Percentiles rank a stretch among this genome's conserved stretches.
These are phyloP conservation scores for Diaporthe ilicicola DNA, from an alignment of 2,329 filamentous ascomycete species.

Conservation along the genomic window DNA sequence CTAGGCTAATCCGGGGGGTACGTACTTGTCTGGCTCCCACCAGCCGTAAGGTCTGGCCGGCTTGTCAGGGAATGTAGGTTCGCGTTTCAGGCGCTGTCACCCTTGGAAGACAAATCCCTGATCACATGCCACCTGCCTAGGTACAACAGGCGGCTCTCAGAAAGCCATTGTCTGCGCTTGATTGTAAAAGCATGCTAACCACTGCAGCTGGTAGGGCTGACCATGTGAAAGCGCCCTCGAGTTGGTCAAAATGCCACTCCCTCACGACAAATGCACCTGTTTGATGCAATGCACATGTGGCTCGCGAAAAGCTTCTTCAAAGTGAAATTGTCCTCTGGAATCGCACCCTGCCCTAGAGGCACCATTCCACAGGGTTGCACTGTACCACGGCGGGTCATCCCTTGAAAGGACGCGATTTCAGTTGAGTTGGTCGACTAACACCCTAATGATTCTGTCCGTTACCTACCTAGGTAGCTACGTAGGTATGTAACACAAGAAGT, in stretches of 20 bases:
- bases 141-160: not conserved
- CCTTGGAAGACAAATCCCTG: not conserved
- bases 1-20: not conserved
- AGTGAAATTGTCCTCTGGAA: no score
- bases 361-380: no score
- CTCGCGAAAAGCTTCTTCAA: no score
- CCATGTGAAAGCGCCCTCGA: not conserved
- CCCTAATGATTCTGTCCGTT: no score
- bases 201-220: conserved; percentile 7
- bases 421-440: not conserved
- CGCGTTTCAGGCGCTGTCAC: not conserved
- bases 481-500: not conserved
- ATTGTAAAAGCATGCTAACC: not conserved
- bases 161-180: not conserved
- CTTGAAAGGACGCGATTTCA: not conserved
- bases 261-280: not conserved
- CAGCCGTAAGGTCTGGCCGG: not conserved
- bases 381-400: not conserved
- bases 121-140: conserved; percentile 6
- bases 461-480: no score
- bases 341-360: no score
- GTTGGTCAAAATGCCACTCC: not conserved
- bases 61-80: not conserved
- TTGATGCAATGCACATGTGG: not conserved
- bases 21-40: not conserved